These are phyloP conservation scores for Paraphoma sp. DNA, from an alignment of 2,329 filamentous ascomycete species.

Conservation along the genomic window DNA sequence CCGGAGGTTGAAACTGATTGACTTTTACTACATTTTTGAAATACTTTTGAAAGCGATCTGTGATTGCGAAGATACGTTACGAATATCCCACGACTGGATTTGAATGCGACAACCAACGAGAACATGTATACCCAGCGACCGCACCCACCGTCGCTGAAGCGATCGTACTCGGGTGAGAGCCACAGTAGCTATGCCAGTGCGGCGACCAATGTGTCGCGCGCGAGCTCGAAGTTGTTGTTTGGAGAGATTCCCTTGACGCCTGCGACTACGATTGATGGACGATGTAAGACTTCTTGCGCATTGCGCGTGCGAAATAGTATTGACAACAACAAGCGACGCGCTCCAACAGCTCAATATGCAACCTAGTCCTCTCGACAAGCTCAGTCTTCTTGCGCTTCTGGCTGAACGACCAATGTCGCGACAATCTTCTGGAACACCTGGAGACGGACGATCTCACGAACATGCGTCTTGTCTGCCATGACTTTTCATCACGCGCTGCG, in stretches of 20 bases:
- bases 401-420: conserved; percentile 56
- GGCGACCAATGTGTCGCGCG: conserved; percentile 44
- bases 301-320: conserved; percentile 7
- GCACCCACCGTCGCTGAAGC: conserved; percentile 47
- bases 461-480: conserved; percentile 71
- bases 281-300: conserved; percentile 41
- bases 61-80: conserved; percentile 12
- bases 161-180: conserved; percentile 45
- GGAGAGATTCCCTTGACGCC: conserved; percentile 57
- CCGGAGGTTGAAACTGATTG: conserved; percentile 24
- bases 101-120: conserved; percentile 24
- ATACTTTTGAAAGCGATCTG: conserved; percentile 15
- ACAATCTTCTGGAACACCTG: conserved; percentile 51
- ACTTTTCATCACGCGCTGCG: conserved; percentile 73
- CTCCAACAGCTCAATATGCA: conserved; percentile 56
- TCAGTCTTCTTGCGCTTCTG: conserved; percentile 58
- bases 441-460: conserved; percentile 51
- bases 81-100: conserved; percentile 8
- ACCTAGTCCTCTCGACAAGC: conserved; percentile 56
- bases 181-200: conserved; percentile 42
- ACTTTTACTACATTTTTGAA: conserved; percentile 10
- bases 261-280: conserved; percentile 42
- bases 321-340: conserved; percentile 48
- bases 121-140: conserved; percentile 44
- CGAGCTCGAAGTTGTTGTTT: conserved; percentile 54